phyloP scores from a whole-genome alignment of 1,284 basidiomycete species.

The Tilletia horrida region DNA sequence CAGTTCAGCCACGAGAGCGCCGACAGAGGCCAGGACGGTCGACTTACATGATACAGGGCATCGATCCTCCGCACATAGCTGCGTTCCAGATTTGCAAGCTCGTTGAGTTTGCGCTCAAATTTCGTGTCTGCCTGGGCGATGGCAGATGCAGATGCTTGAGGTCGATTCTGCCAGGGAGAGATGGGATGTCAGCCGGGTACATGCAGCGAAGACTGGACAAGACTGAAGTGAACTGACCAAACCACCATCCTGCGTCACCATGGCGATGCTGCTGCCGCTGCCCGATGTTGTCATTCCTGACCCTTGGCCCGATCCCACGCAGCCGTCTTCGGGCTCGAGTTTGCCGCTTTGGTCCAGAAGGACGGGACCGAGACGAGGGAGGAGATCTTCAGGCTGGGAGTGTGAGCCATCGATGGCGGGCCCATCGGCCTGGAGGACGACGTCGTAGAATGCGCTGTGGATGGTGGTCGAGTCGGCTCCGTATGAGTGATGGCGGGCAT shows the following conservation, averaged over 20 bases:
- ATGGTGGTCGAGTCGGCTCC: conserved; percentile 12
- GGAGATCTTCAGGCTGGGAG: conserved; percentile 20
- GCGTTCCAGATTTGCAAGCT: conserved; percentile 52
- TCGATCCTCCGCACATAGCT: conserved; percentile 51
- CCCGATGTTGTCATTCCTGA: conserved; percentile 28
- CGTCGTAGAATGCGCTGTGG: conserved; percentile 30
- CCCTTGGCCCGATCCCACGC: not conserved
- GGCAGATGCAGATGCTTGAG: conserved; percentile 7
- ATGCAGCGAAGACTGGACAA: not conserved
- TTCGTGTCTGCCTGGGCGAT: conserved; percentile 27
- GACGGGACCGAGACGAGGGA: conserved; percentile 35
- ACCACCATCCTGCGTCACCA: conserved; percentile 25
- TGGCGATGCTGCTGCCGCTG: conserved; percentile 43
- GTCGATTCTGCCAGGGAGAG: not conserved
- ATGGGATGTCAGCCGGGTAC: no score
- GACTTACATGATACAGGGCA: conserved; percentile 33
- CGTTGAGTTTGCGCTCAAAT: conserved; percentile 36
- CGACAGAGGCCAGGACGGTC: not conserved
- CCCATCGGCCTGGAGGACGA: conserved; percentile 31
- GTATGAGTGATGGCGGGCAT: not conserved
- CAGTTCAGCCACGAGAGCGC: no score
- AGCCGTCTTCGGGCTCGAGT: conserved; percentile 15
- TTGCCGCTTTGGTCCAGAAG: conserved; percentile 35
- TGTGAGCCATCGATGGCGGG: not conserved
- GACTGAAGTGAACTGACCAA: not conserved